Base-by-base conservation (phyloP, 2,329 filamentous ascomycete species). In the Fonsecaea pugnacius region DNA sequence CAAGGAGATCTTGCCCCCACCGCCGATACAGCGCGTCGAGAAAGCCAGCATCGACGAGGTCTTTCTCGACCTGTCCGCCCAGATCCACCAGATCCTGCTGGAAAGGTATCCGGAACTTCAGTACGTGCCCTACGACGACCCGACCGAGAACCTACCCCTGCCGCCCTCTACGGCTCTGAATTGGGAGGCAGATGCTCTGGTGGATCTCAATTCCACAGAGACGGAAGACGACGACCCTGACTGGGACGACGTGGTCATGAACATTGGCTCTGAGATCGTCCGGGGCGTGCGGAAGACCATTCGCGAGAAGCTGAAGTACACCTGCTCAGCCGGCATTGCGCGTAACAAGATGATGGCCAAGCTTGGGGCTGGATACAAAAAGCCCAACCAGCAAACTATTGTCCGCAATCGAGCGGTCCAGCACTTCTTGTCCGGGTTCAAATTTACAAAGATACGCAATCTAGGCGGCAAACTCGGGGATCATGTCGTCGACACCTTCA, bases 31-130 rank as follows among this genome's bases (percentile, higher is more conserved):
- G 74, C 87, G 84, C 72, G 87, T 97, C 51, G 94, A 99, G 80
- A 99, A 98, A 75, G 95, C 94, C 18, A 89, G 92, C 73, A 91
- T 98, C 61, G 95, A 99, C 75, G 95, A 99, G 77, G 92, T 97
- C 8, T 99, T 97, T 73, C 80, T 98, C 65, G 95, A 99, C 77
- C 78, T 99, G 56, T 96, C 92, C 9, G 89, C 90, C 0, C 90
- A 97, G 66, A 85, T 97, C 2, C 91, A 96, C 75, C 83, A 83
- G 1, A 82, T 90, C 32, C 79, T 99, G 55, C 77, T 96, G 46
- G 83, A 91, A 70, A 82, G 91, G 58, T 96, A 92, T 75, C 87
- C 91, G 0, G 89, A 95, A 74, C 78, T 98, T 56, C 75, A 76
- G 32, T 82, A 81, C 3, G 82, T 89, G n/a, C 89, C 89, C 1